These are phyloP conservation scores for Nitzschia sp. DNA, from an alignment of 108 stramenopile genomes.

Conservation along the genomic window DNA sequence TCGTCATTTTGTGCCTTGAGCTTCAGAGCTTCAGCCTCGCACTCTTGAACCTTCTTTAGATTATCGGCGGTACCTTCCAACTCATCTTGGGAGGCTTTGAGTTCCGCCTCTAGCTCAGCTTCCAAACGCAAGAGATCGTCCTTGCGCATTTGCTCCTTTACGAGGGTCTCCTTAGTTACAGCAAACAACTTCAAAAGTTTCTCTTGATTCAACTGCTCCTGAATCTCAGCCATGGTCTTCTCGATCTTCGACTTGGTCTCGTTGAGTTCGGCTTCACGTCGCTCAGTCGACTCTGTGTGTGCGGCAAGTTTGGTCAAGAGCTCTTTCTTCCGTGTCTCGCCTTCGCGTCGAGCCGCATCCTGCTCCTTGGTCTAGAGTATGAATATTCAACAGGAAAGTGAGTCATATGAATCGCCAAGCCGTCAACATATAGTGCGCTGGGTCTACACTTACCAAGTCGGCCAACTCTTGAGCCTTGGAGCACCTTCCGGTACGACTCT, in stretches of 20 bases:
- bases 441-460: constrained; percentile 9
- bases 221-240: background rate
- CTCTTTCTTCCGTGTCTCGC: background rate
- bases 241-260: background rate
- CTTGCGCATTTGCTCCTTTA: constrained; percentile 1
- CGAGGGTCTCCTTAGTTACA: background rate
- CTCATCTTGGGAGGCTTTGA: constrained; percentile 6
- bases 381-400: background rate
- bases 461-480: constrained; percentile 15
- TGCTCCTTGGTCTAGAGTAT: constrained; percentile 10
- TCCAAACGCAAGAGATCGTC: constrained; percentile 7
- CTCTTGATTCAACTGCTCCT: background rate
- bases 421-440: background rate
- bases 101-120: constrained; percentile 5
- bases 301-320: background rate
- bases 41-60: background rate
- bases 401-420: background rate
- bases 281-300: background rate
- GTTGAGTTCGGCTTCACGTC: background rate
- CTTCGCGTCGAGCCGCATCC: background rate
- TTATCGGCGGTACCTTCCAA: constrained; percentile 24
- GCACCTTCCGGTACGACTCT: constrained; percentile 12
- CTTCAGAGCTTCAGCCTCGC: constrained; percentile 25
- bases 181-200: background rate
- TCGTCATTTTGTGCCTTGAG: constrained; percentile 14